Evolutionary conservation across 768 basidiomycete genomes (phyloP), one percentile per base, ranked within the genome.

Genomic region (Kwoniella bestiolae): DNA sequence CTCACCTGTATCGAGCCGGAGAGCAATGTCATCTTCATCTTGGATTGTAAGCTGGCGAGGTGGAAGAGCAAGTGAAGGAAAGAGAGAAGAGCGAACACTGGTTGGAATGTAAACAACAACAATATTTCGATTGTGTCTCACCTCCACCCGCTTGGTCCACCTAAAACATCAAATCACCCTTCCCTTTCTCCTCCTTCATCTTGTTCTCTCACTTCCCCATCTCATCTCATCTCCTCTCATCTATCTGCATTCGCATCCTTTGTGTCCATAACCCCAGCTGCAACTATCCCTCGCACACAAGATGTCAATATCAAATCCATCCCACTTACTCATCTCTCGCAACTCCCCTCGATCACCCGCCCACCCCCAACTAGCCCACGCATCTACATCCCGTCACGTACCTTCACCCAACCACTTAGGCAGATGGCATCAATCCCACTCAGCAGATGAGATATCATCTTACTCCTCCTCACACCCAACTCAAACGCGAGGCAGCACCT

Each of bases 281-380:
- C 55, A 21, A 1, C 5, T n/a, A 2, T 21, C 29, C 3, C 21
- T 12, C 7, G 21, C n/a, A n/a, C n/a, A n/a, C n/a, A n/a, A n/a
- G n/a, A 72, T 72, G 61, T 50, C 65, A 18, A 66, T 57, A 5
- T 71, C 67, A 12, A 79, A 76, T 47, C 77, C 77, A 11, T 76
- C 77, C 0, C 77, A 79, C 46, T 60, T 76, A 1, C 72, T 79
- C 14, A 72, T 79, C 53, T 69, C 69, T 0, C 65, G 77, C 11
- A 76, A 78, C 38, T 72, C 76, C 32, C 74, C 71, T 3, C 63
- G 76, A 31, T 76, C 75, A 44, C 77, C 77, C 6, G 75, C 77
- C 7, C 74, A 79, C 53, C 75, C 77, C 3, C 76, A 77, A 63
- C 69, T 77, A 31, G 73, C 70, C 7, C 70, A 68, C n/a, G 67